phyloP scores from a whole-genome alignment of 495 filamentous ascomycete species.

The Aspergillus nanangensis region DNA sequence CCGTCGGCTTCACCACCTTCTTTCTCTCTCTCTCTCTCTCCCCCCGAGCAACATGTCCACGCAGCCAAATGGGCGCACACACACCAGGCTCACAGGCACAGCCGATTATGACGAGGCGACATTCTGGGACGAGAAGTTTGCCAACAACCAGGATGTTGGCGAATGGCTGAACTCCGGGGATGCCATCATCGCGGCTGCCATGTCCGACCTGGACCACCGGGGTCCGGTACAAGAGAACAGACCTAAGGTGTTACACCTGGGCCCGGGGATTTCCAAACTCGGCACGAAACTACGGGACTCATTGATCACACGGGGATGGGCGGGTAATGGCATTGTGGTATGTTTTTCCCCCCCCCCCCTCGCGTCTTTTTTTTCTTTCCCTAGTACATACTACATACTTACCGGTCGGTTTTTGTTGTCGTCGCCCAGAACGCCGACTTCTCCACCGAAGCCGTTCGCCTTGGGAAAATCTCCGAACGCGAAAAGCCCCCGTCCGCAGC shows the following conservation, averaged over 20 bases:
- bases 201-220: constrained; percentile 23
- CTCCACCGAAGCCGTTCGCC: constrained; percentile 37
- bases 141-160: constrained; percentile 36
- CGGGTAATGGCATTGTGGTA: constrained; percentile 33
- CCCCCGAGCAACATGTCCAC: constrained; percentile 11
- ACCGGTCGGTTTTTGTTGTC: not conserved
- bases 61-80: constrained; percentile 9
- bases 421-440: constrained; percentile 38
- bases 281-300: constrained; percentile 30
- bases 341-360: constrained; percentile 3
- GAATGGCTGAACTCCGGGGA: constrained; percentile 43
- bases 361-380: no score
- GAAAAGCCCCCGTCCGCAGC: constrained; percentile 13
- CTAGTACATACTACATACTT: not conserved
- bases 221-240: not conserved
- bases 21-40: no score
- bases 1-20: not conserved
- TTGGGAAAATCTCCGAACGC: constrained; percentile 24
- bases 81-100: constrained; percentile 24
- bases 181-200: constrained; percentile 23
- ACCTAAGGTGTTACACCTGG: constrained; percentile 34
- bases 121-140: constrained; percentile 38
- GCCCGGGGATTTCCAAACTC: constrained; percentile 36
- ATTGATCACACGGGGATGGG: constrained; percentile 25
- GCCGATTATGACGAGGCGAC: constrained; percentile 37